phyloP scores from a whole-genome alignment of 371 early-diverging fungal genomes.

The Rhizopus stolonifer region DNA sequence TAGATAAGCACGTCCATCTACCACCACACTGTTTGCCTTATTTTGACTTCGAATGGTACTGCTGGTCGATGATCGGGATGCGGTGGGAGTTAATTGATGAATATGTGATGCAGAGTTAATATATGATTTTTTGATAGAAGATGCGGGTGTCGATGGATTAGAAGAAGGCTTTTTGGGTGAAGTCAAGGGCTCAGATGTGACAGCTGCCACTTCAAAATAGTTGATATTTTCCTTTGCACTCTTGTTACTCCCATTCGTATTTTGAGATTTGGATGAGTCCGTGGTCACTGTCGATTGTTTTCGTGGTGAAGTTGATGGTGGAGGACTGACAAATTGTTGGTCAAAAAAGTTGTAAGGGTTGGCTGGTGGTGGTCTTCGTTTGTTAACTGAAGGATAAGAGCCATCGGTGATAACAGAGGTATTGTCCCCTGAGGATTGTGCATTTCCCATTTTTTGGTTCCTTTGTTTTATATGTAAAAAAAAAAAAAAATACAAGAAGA shows the following conservation, averaged over 20 bases:
- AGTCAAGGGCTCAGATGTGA: conserved; percentile 9
- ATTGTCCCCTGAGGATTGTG: conserved; percentile 13
- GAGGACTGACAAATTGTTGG: conserved; percentile 1
- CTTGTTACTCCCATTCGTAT: neutral
- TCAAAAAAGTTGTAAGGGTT: conserved; percentile 23
- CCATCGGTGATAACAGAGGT: neutral
- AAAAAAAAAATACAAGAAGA: neutral
- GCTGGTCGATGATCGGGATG: conserved; percentile 5
- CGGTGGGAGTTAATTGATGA: neutral
- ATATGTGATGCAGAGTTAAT: conserved; percentile 4
- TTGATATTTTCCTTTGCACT: conserved; percentile 5
- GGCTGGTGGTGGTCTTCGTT: neutral
- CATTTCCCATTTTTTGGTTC: conserved; percentile 17
- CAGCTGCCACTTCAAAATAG: conserved; percentile 24
- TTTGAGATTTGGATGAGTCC: neutral
- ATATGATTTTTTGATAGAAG: conserved; percentile 16
- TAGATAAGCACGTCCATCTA: conserved; percentile 13
- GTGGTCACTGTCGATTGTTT: conserved; percentile 7
- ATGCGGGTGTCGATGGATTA: conserved; percentile 7
- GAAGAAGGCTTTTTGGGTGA: conserved; percentile 8
- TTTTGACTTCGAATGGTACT: neutral
- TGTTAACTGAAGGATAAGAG: conserved; percentile 2
- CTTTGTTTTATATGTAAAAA: neutral
- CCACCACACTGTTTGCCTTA: neutral
- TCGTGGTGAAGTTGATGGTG: neutral